Evolutionary conservation across 169 alveolate genomes (phyloP).

Genomic region (Plasmodium coatneyi): DNA sequence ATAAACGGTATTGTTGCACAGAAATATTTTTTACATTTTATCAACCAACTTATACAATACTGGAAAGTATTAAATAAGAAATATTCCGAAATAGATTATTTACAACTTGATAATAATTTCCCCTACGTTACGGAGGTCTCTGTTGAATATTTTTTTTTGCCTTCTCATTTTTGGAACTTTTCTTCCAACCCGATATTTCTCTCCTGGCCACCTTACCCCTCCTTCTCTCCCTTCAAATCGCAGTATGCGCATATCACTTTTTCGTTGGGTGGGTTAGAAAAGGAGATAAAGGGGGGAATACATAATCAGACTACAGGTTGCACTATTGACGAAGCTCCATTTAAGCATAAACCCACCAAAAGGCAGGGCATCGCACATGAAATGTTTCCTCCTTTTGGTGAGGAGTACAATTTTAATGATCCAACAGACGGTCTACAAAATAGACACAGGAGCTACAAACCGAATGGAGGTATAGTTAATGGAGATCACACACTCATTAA

Average conservation of each 20-base stretch:
- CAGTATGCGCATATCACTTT: conserved; percentile 71
- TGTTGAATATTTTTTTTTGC: conserved; percentile 55
- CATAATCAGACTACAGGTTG: not conserved
- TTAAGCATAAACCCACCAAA: not conserved
- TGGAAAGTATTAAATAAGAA: conserved; percentile 63
- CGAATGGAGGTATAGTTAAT: not conserved
- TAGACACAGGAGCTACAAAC: not conserved
- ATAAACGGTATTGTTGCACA: conserved; percentile 68
- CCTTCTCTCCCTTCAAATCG: conserved; percentile 73
- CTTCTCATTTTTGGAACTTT: conserved; percentile 60
- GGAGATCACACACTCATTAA: not conserved
- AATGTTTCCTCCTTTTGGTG: not conserved
- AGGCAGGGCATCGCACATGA: not conserved
- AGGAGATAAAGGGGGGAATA: not conserved
- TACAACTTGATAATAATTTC: conserved; percentile 65
- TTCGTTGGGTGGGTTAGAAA: not conserved
- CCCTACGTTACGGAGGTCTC: conserved; percentile 46
- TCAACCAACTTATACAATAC: conserved; percentile 45
- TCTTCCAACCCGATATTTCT: conserved; percentile 67
- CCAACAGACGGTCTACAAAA: not conserved
- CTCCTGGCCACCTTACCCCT: conserved; percentile 73
- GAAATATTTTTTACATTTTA: conserved; percentile 58
- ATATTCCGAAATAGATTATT: conserved; percentile 47
- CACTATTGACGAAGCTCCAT: not conserved
- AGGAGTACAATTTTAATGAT: not conserved